A percentile compares a stretch with the other conserved stretches of the same genome.
These are phyloP conservation scores for Alternaria sp. DNA, from an alignment of 2,329 filamentous ascomycete genomes.

Conservation along the genomic window DNA sequence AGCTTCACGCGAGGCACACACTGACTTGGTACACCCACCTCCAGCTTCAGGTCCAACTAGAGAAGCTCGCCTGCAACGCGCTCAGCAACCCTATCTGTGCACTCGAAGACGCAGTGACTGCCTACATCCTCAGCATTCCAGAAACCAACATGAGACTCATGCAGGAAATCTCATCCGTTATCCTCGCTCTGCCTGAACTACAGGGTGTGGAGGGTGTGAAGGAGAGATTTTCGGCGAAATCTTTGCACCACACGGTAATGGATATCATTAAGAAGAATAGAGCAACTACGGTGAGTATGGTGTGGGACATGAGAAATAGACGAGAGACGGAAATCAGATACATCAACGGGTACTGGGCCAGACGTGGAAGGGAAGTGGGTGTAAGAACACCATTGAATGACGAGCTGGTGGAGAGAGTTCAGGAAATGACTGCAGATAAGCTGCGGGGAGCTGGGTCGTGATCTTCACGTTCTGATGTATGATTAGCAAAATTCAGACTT, in stretches of 20 bases:
- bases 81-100: constrained; percentile 16
- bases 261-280: constrained; percentile 6
- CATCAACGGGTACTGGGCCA: constrained; percentile 17
- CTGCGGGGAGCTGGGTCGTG: neutral
- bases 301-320: constrained; percentile 12
- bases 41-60: constrained; percentile 1
- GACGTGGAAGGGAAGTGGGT: constrained; percentile 6
- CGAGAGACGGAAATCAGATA: constrained; percentile 10
- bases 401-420: constrained; percentile 8
- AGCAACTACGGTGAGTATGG: constrained; percentile 6
- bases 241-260: constrained; percentile 5
- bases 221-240: constrained; percentile 9
- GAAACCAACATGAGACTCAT: constrained; percentile 8
- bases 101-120: constrained; percentile 8
- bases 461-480: neutral
- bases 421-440: constrained; percentile 4
- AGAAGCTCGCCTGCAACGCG: constrained; percentile 8
- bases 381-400: constrained; percentile 16
- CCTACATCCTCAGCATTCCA: constrained; percentile 14
- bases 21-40: neutral
- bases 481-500: neutral
- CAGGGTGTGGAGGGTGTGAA: constrained; percentile 1
- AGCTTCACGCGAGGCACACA: neutral
- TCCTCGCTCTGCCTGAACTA: constrained; percentile 12
- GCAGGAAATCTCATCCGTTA: constrained; percentile 13